Percentiles rank a stretch among this genome's conserved stretches.
Evolutionary conservation across 768 basidiomycete species (phyloP).

Genomic region (Pisolithus albus): DNA sequence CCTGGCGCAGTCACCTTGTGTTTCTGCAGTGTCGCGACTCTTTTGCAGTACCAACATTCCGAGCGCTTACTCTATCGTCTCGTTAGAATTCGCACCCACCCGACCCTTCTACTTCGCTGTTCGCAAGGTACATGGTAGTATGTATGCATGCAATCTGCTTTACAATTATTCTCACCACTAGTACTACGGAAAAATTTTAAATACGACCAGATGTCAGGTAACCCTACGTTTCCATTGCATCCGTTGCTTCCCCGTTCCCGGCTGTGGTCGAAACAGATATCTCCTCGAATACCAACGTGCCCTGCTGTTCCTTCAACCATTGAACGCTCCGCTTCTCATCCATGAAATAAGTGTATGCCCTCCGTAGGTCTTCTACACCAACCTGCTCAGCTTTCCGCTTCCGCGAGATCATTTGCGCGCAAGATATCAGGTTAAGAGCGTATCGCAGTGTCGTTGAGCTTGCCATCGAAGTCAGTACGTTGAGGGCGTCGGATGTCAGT

Average conservation of each 20-base stretch:
- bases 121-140: too few relatives aligned
- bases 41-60: neutral
- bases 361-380: conserved; percentile 76
- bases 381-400: conserved; percentile 78
- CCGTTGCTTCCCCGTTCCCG: conserved; percentile 24
- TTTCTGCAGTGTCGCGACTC: too few relatives aligned
- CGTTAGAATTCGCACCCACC: too few relatives aligned
- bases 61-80: neutral
- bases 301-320: conserved; percentile 84
- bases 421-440: conserved; percentile 91
- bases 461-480: conserved; percentile 86
- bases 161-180: too few relatives aligned
- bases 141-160: too few relatives aligned
- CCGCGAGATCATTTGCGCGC: conserved; percentile 77
- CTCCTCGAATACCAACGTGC: conserved; percentile 68
- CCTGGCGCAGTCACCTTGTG: too few relatives aligned
- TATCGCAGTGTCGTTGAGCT: conserved; percentile 87
- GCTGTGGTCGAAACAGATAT: conserved; percentile 32
- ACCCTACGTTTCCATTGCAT: conserved; percentile 31
- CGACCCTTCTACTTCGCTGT: too few relatives aligned
- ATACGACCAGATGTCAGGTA: too few relatives aligned
- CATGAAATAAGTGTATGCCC: conserved; percentile 86
- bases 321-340: conserved; percentile 90
- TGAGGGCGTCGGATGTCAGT: conserved; percentile 62
- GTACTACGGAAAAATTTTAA: too few relatives aligned